A percentile compares a stretch with the other conserved stretches of the same genome.
phyloP scores from a whole-genome alignment of 2,329 filamentous ascomycete genomes.

The Cladophialophora carrionii region DNA sequence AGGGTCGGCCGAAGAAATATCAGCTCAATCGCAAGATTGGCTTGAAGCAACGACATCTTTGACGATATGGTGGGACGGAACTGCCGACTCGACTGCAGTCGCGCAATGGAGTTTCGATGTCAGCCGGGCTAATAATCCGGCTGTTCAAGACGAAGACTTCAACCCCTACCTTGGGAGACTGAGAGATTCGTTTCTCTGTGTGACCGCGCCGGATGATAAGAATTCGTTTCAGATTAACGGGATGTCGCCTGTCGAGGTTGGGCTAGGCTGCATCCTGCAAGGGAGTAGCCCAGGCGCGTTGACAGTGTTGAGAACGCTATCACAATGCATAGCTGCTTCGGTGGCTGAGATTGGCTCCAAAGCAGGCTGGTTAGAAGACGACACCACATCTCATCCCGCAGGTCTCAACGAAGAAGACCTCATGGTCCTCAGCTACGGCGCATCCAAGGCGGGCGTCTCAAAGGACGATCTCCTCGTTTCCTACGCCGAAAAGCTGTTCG shows the following conservation, averaged over 20 bases:
- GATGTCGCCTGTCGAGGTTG: constrained; percentile 75
- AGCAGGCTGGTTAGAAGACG: constrained; percentile 73
- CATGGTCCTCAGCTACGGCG: constrained; percentile 74
- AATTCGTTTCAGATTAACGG: constrained; percentile 72
- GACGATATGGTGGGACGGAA: constrained; percentile 90
- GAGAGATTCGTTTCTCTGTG: constrained; percentile 67
- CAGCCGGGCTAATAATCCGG: constrained; percentile 48
- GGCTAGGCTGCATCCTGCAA: constrained; percentile 78
- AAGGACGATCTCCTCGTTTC: constrained; percentile 78
- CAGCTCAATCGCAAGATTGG: constrained; percentile 84
- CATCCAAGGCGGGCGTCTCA: constrained; percentile 65
- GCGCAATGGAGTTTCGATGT: constrained; percentile 49
- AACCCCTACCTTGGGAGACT: constrained; percentile 76
- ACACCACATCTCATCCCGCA: constrained; percentile 46
- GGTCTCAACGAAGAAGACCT: constrained; percentile 82
- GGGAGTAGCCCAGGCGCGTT: constrained; percentile 77
- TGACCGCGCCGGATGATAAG: constrained; percentile 66
- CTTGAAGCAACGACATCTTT: constrained; percentile 83
- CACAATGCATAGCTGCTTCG: constrained; percentile 74
- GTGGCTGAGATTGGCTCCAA: constrained; percentile 83
- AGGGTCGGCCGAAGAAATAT: constrained; percentile 73
- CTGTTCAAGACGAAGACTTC: constrained; percentile 44
- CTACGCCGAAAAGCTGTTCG: constrained; percentile 70
- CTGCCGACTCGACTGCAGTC: constrained; percentile 57
- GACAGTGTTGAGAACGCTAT: constrained; percentile 76